Evolutionary conservation across 176 grass and related monocot species (phyloP).

Genomic region (Oryza australiensis): DNA sequence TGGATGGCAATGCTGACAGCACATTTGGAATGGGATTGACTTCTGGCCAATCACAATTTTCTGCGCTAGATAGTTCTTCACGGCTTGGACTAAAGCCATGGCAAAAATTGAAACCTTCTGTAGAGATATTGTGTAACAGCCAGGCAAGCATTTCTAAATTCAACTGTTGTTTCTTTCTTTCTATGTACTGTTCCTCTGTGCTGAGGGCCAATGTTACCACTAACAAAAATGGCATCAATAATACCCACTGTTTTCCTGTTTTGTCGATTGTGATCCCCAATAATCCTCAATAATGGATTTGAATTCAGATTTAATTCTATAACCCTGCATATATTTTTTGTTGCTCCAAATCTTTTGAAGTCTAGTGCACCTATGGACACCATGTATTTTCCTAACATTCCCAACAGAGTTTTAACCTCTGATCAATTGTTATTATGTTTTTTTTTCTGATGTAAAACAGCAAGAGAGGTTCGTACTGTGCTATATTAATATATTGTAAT

Average conservation of each 20-base stretch:
- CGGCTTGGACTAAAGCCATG: conserved; percentile 64
- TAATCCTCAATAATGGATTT: neutral
- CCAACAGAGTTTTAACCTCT: neutral
- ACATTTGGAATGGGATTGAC: conserved; percentile 61
- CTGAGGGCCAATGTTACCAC: neutral
- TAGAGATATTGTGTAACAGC: conserved; percentile 94
- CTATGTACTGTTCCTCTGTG: neutral
- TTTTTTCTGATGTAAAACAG: too few relatives aligned
- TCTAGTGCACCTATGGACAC: neutral
- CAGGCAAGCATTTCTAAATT: conserved; percentile 56
- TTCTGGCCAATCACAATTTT: conserved; percentile 54
- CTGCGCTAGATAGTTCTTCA: conserved; percentile 64
- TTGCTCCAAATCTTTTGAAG: neutral
- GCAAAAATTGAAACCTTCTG: conserved; percentile 68
- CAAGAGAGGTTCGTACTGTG: too few relatives aligned
- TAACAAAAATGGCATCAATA: neutral
- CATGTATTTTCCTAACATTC: neutral
- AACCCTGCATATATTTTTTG: neutral
- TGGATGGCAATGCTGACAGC: conserved; percentile 67
- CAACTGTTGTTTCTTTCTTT: conserved; percentile 3
- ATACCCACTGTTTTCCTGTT: neutral
- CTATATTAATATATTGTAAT: too few relatives aligned
- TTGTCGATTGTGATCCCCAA: neutral
- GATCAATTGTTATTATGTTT: neutral
- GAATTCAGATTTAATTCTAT: neutral